phyloP scores from a whole-genome alignment of 345 rosid genomes.

The Cardamine chenopodiifolia region DNA sequence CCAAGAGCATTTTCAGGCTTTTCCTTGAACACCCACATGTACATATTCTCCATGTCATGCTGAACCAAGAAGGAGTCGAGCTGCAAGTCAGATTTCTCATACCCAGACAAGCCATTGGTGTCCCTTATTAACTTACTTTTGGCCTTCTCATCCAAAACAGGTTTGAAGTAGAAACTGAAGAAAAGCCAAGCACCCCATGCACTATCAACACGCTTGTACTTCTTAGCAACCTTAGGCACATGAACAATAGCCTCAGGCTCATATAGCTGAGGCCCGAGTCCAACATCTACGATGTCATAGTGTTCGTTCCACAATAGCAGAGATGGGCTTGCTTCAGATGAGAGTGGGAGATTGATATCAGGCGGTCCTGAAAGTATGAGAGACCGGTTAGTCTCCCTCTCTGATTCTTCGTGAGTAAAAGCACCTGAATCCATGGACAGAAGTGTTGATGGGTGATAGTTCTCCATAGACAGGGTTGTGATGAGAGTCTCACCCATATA shows the following conservation, averaged over 20 bases:
- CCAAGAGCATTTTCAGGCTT: conserved; percentile 78
- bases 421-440: conserved; percentile 74
- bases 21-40: conserved; percentile 82
- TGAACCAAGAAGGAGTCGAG: conserved; percentile 76
- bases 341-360: conserved; percentile 71
- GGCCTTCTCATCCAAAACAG: conserved; percentile 72
- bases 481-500: conserved; percentile 64
- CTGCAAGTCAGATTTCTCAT: conserved; percentile 72
- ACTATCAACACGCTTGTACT: conserved; percentile 66
- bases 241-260: conserved; percentile 61
- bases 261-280: conserved; percentile 59
- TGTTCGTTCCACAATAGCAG: conserved; percentile 59
- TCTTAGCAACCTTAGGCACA: conserved; percentile 61
- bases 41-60: conserved; percentile 86
- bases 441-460: conserved; percentile 74
- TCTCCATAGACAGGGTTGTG: conserved; percentile 64
- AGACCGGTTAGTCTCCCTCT: conserved; percentile 59
- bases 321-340: conserved; percentile 65
- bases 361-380: conserved; percentile 61
- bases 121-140: conserved; percentile 59
- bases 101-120: conserved; percentile 65
- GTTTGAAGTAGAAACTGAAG: conserved; percentile 73
- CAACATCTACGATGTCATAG: conserved; percentile 65
- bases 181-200: conserved; percentile 89
- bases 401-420: conserved; percentile 61